phyloP scores from a whole-genome alignment of 2,329 filamentous ascomycete genomes.

The Decorospora gaudefroyi region DNA sequence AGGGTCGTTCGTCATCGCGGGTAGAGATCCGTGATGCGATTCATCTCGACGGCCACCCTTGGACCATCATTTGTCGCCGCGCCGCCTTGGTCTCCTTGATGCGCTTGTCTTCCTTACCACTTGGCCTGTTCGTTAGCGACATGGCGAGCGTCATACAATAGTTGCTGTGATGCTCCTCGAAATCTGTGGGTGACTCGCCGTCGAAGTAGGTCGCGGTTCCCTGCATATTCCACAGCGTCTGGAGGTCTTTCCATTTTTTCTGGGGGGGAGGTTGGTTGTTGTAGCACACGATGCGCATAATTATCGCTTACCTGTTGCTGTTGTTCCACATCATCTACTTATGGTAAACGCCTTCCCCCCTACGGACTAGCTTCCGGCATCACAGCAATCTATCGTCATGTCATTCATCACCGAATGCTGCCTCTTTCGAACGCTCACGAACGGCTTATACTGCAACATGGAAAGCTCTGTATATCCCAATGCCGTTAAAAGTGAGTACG shows the following conservation, averaged over 20 bases:
- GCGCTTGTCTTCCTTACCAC: background rate
- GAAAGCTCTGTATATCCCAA: too few relatives aligned
- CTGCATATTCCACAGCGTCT: constrained; percentile 2
- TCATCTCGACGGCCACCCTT: background rate
- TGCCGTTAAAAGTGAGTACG: background rate
- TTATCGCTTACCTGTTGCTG: background rate
- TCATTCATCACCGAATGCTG: background rate
- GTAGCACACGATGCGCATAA: background rate
- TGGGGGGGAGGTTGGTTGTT: background rate
- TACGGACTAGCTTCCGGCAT: background rate
- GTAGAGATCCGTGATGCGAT: background rate
- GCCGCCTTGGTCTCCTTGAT: background rate
- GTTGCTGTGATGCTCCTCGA: background rate
- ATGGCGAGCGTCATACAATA: background rate
- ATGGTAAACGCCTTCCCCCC: background rate
- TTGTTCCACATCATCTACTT: background rate
- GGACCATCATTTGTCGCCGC: background rate
- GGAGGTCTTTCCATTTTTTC: constrained; percentile 2
- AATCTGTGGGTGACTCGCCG: background rate
- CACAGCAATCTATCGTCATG: background rate
- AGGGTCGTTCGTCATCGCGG: background rate
- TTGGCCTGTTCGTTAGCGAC: background rate
- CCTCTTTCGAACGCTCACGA: too few relatives aligned
- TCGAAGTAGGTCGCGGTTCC: background rate
- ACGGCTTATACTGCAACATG: too few relatives aligned